Evolutionary conservation across 495 filamentous ascomycete species (phyloP).

Genomic region (Cairneyella variabilis): DNA sequence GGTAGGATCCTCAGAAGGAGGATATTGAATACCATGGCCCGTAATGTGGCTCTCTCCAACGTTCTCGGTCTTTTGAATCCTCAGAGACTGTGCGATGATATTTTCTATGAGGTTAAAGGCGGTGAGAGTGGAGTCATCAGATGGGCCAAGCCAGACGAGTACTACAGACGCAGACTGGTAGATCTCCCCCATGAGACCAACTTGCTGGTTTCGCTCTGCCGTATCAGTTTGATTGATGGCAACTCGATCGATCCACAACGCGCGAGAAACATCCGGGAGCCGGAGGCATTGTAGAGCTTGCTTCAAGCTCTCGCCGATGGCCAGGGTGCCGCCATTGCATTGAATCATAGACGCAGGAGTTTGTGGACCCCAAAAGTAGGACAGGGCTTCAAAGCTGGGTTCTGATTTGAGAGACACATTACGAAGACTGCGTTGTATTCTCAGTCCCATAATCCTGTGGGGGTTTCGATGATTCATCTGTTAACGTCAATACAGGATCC

Average conservation of each 20-base stretch:
- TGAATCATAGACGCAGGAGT: slow-evolving; percentile 2
- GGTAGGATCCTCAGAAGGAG: neutral
- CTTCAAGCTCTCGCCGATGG: neutral
- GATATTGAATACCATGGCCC: neutral
- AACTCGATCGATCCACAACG: slow-evolving; percentile 8
- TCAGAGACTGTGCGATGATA: neutral
- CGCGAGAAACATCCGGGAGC: neutral
- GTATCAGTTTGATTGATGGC: slow-evolving; percentile 26
- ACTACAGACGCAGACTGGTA: slow-evolving; percentile 23
- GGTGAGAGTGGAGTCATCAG: neutral
- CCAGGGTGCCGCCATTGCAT: neutral
- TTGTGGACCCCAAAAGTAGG: slow-evolving; percentile 9
- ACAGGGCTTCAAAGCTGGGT: slow-evolving; percentile 8
- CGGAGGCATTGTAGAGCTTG: neutral
- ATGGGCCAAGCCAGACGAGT: slow-evolving; percentile 21
- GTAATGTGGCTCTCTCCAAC: neutral
- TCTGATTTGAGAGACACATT: neutral
- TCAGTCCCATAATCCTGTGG: no score
- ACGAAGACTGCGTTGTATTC: no score
- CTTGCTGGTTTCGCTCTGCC: slow-evolving; percentile 23
- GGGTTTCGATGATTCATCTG: no score
- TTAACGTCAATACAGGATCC: no score
- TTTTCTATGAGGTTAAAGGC: neutral
- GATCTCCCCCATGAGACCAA: slow-evolving; percentile 21
- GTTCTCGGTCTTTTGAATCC: neutral